These are phyloP conservation scores for Lipomyces sp. DNA, from an alignment of 805 yeast genomes.

Conservation along the genomic window DNA sequence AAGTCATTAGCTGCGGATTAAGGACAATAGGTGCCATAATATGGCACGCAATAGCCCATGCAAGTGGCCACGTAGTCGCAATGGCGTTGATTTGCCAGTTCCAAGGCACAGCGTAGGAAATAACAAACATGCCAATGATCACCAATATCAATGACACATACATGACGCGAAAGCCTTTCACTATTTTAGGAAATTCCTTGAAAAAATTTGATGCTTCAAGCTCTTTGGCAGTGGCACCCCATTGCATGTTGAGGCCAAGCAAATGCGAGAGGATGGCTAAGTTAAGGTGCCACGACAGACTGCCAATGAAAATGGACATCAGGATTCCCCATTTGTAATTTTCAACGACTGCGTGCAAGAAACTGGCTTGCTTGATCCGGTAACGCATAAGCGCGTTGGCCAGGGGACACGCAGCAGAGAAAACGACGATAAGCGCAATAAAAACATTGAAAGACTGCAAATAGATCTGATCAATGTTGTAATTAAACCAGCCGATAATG, in stretches of 20 bases:
- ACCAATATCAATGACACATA: neutral
- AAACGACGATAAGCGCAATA: slow-evolving; percentile 14
- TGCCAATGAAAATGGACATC: slow-evolving; percentile 18
- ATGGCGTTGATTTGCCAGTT: slow-evolving; percentile 10
- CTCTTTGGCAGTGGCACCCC: slow-evolving; percentile 29
- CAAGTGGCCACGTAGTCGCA: slow-evolving; percentile 7
- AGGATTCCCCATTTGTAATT: slow-evolving; percentile 13
- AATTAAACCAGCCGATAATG: slow-evolving; percentile 15
- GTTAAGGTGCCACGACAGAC: slow-evolving; percentile 18
- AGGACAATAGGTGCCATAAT: slow-evolving; percentile 17
- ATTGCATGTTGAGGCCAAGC: slow-evolving; percentile 12
- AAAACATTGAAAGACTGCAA: slow-evolving; percentile 11
- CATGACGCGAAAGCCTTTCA: slow-evolving; percentile 12
- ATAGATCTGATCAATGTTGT: slow-evolving; percentile 17
- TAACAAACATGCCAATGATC: slow-evolving; percentile 8
- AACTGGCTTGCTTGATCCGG: slow-evolving; percentile 5
- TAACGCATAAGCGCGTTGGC: slow-evolving; percentile 15
- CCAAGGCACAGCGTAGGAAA: slow-evolving; percentile 15
- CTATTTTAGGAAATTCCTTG: slow-evolving; percentile 14
- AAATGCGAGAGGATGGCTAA: slow-evolving; percentile 16
- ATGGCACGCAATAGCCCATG: slow-evolving; percentile 15
- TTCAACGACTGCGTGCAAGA: slow-evolving; percentile 9
- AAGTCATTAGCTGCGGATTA: slow-evolving; percentile 28
- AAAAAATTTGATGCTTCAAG: slow-evolving; percentile 20
- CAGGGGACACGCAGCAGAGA: slow-evolving; percentile 10